Percentiles rank a stretch among this genome's conserved stretches.
These are phyloP conservation scores for Geranomyces variabilis DNA, from an alignment of 192 early-diverging fungal species.

Conservation along the genomic window DNA sequence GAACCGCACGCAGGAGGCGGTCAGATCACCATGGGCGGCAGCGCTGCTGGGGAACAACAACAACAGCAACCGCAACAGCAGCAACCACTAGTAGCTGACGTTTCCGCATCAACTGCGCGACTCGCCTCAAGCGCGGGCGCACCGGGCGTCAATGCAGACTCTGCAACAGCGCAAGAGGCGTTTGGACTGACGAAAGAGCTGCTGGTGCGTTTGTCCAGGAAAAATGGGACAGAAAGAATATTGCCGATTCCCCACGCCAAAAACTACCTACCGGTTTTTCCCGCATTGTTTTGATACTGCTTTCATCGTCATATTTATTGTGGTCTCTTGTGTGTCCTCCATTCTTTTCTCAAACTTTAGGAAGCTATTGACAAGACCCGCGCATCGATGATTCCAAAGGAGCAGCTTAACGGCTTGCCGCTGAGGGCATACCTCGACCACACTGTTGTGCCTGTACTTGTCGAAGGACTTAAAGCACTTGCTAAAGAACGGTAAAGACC, in stretches of 20 bases:
- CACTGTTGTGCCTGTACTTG: slow-evolving; percentile 53
- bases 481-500: slow-evolving; percentile 53
- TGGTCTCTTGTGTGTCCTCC: background rate
- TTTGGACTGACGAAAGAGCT: slow-evolving; percentile 33
- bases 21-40: too few relatives aligned
- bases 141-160: too few relatives aligned
- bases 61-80: too few relatives aligned
- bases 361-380: slow-evolving; percentile 16
- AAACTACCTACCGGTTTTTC: too few relatives aligned
- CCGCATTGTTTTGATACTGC: background rate
- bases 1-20: too few relatives aligned
- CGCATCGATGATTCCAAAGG: background rate
- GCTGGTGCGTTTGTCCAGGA: background rate
- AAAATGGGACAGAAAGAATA: background rate
- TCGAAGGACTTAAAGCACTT: slow-evolving; percentile 56
- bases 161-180: slow-evolving; percentile 18
- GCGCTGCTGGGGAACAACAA: too few relatives aligned
- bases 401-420: slow-evolving; percentile 44
- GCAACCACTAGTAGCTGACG: too few relatives aligned
- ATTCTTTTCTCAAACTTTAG: too few relatives aligned
- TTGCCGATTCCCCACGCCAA: too few relatives aligned
- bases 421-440: slow-evolving; percentile 54
- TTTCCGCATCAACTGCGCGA: too few relatives aligned
- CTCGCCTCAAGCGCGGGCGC: too few relatives aligned
- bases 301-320: background rate